phyloP scores from a whole-genome alignment of 2,329 filamentous ascomycete species.

The Claviceps citrina region DNA sequence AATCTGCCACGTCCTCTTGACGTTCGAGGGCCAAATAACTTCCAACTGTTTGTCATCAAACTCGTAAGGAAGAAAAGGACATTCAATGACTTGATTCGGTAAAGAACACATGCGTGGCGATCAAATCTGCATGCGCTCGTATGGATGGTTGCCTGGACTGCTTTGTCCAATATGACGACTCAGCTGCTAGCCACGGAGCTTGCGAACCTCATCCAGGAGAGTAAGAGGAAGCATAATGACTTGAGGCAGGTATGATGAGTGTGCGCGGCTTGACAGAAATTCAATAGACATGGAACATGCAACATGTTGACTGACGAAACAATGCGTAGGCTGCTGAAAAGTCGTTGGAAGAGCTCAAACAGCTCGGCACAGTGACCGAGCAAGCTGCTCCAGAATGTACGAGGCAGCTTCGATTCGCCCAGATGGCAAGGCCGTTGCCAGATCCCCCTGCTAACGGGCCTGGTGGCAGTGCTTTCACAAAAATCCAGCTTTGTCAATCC shows the following conservation, averaged over 20 bases:
- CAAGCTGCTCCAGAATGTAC: slow-evolving; percentile 24
- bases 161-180: slow-evolving; percentile 57
- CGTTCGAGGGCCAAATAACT: neutral
- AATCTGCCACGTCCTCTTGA: slow-evolving; percentile 5
- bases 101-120: slow-evolving; percentile 14
- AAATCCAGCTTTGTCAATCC: slow-evolving; percentile 77
- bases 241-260: slow-evolving; percentile 49
- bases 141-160: slow-evolving; percentile 12
- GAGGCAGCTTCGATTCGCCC: neutral
- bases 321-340: slow-evolving; percentile 69
- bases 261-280: neutral
- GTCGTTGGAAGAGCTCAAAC: slow-evolving; percentile 76
- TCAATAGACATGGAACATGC: neutral
- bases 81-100: neutral
- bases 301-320: neutral
- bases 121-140: slow-evolving; percentile 11
- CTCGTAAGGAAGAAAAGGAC: neutral
- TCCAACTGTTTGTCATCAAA: neutral
- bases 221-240: slow-evolving; percentile 86
- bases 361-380: slow-evolving; percentile 19
- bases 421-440: slow-evolving; percentile 8
- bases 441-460: slow-evolving; percentile 6
- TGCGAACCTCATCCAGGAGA: slow-evolving; percentile 82
- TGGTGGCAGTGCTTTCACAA: slow-evolving; percentile 60
- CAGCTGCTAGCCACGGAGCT: slow-evolving; percentile 81